These are phyloP conservation scores for Hirschioporus abietinus DNA, from an alignment of 768 basidiomycete genomes.

Conservation along the genomic window DNA sequence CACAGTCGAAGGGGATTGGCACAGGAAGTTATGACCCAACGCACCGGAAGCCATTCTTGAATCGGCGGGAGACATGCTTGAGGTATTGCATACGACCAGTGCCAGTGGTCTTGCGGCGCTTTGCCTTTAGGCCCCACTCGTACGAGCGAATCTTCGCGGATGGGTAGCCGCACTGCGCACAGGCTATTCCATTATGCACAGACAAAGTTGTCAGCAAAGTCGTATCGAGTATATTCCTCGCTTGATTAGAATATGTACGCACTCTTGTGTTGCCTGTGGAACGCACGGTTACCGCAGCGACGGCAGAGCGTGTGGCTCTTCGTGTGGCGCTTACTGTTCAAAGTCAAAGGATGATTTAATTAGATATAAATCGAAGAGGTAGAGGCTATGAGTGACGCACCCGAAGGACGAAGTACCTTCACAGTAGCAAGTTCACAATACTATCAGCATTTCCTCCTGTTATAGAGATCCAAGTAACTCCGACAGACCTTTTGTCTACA, in stretches of 20 bases:
- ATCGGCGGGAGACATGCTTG: constrained; percentile 87
- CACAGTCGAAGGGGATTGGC: neutral
- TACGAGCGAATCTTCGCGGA: constrained; percentile 92
- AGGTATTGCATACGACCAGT: constrained; percentile 94
- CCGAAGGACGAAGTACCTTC: constrained; percentile 95
- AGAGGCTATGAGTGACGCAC: constrained; percentile 41
- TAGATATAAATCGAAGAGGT: neutral
- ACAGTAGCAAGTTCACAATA: constrained; percentile 14
- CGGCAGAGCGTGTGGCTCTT: constrained; percentile 97
- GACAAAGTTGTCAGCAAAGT: constrained; percentile 7
- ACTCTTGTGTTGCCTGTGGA: constrained; percentile 99
- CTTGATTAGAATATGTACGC: constrained; percentile 22
- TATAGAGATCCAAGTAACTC: constrained; percentile 13
- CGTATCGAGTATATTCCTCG: neutral
- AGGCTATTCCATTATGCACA: constrained; percentile 44
- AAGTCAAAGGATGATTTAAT: constrained; percentile 9
- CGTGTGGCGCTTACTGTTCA: constrained; percentile 86
- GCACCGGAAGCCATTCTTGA: constrained; percentile 98
- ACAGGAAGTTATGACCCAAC: constrained; percentile 16
- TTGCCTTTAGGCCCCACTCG: constrained; percentile 98
- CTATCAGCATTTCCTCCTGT: constrained; percentile 7
- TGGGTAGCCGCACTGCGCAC: constrained; percentile 95
- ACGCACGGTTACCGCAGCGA: constrained; percentile 91
- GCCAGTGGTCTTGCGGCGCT: constrained; percentile 99
- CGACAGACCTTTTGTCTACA: constrained; percentile 80